These are phyloP conservation scores for Phytophthora citrophthora DNA, from an alignment of 352 stramenopile genomes.

Conservation along the genomic window DNA sequence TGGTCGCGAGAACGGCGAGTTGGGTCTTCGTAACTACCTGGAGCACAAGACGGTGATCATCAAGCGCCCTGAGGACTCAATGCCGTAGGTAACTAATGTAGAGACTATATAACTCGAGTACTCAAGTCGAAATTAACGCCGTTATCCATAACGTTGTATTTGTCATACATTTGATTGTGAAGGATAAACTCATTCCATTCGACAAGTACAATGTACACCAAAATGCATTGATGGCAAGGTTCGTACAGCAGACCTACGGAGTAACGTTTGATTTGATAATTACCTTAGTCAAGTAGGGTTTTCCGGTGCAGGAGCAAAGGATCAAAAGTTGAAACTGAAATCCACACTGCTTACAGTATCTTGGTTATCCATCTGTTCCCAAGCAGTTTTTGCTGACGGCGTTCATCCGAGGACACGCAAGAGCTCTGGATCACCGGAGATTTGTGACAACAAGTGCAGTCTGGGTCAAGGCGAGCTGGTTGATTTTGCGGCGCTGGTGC, in stretches of 20 bases:
- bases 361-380: not conserved
- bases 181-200: no score
- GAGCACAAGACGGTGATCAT: slow-evolving; percentile 79
- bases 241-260: no score
- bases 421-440: not conserved
- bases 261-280: no score
- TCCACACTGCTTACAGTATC: no score
- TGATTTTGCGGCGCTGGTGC: not conserved
- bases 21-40: slow-evolving; percentile 80
- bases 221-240: no score
- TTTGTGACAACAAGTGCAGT: not conserved
- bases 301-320: no score
- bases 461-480: not conserved
- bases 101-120: not conserved
- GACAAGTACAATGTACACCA: no score
- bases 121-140: no score
- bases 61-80: slow-evolving; percentile 50
- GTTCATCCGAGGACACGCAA: not conserved
- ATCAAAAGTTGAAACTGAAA: not conserved
- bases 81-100: slow-evolving; percentile 17
- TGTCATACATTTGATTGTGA: no score
- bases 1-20: slow-evolving; percentile 78
- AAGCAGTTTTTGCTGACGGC: not conserved
- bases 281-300: no score
- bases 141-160: no score